Conservation (phyloP, 768 basidiomycete species). For the Auricularia heimuer region DNA sequence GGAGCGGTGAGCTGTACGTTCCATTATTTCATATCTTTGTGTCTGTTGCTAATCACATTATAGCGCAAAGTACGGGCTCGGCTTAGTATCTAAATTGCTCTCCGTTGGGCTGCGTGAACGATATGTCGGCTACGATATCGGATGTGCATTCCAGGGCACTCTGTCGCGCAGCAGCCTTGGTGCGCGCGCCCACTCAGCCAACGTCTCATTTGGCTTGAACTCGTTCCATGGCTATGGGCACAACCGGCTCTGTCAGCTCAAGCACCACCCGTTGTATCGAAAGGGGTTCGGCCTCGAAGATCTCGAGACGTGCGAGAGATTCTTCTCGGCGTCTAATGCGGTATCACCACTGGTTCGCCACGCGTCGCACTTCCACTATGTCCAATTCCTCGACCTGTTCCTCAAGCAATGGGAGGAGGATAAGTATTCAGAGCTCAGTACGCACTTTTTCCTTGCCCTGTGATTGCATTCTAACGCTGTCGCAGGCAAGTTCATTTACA, state of each 20-base stretch:
- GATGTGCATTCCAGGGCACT: neutral
- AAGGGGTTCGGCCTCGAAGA: constrained; percentile 13
- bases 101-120: neutral
- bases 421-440: constrained; percentile 10
- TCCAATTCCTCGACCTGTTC: constrained; percentile 8
- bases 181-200: neutral
- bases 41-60: neutral
- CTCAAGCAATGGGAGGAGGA: constrained; percentile 17
- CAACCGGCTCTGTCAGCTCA: constrained; percentile 13
- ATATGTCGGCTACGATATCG: neutral
- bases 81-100: neutral
- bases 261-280: constrained; percentile 9
- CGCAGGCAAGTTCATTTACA: neutral
- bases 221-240: constrained; percentile 14
- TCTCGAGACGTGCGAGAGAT: constrained; percentile 12
- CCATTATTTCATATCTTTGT: neutral
- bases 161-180: constrained; percentile 1
- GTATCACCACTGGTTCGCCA: constrained; percentile 10
- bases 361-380: constrained; percentile 11
- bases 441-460: neutral
- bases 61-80: constrained; percentile 2
- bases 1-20: constrained; percentile 41
- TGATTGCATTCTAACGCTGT: neutral
- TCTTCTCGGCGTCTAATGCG: constrained; percentile 12
- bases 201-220: neutral